These are phyloP conservation scores for Lasiosphaeriaceae sp. DNA, from an alignment of 495 filamentous ascomycete genomes.

Conservation along the genomic window DNA sequence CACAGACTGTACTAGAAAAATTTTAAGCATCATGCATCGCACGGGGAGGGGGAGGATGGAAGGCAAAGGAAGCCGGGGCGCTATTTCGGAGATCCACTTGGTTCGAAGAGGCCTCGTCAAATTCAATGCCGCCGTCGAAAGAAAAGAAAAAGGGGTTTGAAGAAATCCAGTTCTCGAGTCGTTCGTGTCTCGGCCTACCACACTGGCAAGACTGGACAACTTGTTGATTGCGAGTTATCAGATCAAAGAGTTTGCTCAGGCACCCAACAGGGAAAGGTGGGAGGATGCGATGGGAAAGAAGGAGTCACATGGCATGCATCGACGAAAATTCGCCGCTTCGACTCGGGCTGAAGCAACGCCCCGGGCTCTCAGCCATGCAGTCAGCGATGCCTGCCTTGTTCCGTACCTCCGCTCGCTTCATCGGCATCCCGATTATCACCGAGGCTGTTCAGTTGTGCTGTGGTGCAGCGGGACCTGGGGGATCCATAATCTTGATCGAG, in stretches of 20 bases:
- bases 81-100: not conserved
- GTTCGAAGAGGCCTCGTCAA: not conserved
- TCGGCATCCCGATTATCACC: conserved; percentile 7
- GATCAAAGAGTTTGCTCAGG: conserved; percentile 4
- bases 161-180: too few species aligned
- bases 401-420: conserved; percentile 2
- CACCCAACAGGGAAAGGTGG: conserved; percentile 1
- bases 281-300: not conserved
- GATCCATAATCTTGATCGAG: not conserved
- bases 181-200: not conserved
- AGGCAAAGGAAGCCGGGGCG: not conserved
- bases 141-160: not conserved
- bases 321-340: conserved; percentile 23
- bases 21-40: not conserved
- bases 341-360: conserved; percentile 11
- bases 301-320: conserved; percentile 13
- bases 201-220: not conserved
- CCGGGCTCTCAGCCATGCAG: conserved; percentile 5
- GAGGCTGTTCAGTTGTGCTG: not conserved
- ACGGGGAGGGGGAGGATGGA: not conserved
- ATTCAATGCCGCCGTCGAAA: not conserved
- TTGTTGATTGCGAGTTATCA: conserved; percentile 6
- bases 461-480: conserved; percentile 1
- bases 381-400: not conserved
- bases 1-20: too few species aligned